Evolutionary conservation across 2,329 filamentous ascomycete species (phyloP).

Genomic region (Tricladium varicosporioides): DNA sequence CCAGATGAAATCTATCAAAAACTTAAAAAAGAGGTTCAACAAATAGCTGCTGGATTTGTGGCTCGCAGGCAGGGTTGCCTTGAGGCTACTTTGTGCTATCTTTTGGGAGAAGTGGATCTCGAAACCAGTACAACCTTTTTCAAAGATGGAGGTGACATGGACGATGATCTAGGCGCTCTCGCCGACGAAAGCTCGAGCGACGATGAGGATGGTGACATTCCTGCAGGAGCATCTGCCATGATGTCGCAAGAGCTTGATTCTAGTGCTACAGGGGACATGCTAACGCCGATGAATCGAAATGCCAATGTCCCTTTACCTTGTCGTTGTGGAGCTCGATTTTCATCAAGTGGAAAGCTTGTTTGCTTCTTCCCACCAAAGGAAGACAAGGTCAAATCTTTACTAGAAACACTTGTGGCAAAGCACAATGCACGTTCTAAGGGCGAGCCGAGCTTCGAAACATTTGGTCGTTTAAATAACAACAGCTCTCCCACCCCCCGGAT

Average conservation of each 20-base stretch:
- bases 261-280: constrained; percentile 50
- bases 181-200: constrained; percentile 81
- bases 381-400: constrained; percentile 47
- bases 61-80: constrained; percentile 60
- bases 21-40: constrained; percentile 54
- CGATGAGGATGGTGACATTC: constrained; percentile 60
- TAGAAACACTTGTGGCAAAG: constrained; percentile 46
- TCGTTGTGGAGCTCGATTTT: constrained; percentile 60
- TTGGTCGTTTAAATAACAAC: constrained; percentile 54
- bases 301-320: constrained; percentile 55
- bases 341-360: constrained; percentile 59
- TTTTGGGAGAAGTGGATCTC: constrained; percentile 61
- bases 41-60: constrained; percentile 55
- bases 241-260: constrained; percentile 62
- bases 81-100: constrained; percentile 59
- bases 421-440: constrained; percentile 46
- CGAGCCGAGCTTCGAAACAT: constrained; percentile 59
- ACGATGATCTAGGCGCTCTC: constrained; percentile 54
- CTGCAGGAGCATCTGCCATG: constrained; percentile 41
- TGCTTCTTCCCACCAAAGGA: constrained; percentile 71
- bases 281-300: constrained; percentile 49
- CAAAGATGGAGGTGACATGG: constrained; percentile 54
- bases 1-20: constrained; percentile 51
- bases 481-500: constrained; percentile 45
- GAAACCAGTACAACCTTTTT: constrained; percentile 61